Evolutionary conservation across 805 yeast genomes (phyloP).

Genomic region (Sugiyamaella valdiviana): DNA sequence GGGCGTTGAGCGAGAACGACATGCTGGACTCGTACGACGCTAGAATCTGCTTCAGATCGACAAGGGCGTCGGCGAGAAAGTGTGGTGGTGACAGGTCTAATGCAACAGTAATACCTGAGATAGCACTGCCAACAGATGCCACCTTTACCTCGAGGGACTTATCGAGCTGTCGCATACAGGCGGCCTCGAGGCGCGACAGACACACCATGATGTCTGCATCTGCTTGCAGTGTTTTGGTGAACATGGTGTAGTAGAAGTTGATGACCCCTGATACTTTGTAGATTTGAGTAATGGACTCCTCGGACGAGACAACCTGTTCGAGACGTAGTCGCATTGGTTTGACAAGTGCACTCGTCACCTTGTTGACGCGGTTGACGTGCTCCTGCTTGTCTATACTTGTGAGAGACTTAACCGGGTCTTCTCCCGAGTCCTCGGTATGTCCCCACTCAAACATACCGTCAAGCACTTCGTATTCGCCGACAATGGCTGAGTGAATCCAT

Average conservation of each 20-base stretch:
- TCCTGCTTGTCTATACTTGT: constrained; percentile 28
- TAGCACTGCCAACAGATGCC: constrained; percentile 25
- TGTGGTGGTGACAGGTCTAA: constrained; percentile 71
- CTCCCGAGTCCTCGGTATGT: background rate
- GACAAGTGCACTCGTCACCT: constrained; percentile 48
- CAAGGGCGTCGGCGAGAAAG: constrained; percentile 65
- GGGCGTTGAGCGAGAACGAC: constrained; percentile 14
- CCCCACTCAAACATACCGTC: constrained; percentile 48
- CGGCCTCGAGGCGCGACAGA: constrained; percentile 31
- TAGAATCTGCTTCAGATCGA: constrained; percentile 54
- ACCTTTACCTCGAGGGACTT: constrained; percentile 37
- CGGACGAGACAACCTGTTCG: constrained; percentile 64
- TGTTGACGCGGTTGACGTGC: constrained; percentile 38
- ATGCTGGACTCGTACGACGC: constrained; percentile 37
- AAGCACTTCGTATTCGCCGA: constrained; percentile 78
- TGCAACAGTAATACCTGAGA: constrained; percentile 27
- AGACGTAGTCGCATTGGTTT: constrained; percentile 57
- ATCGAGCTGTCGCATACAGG: constrained; percentile 37
- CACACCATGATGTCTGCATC: constrained; percentile 26
- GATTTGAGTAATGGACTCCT: constrained; percentile 49
- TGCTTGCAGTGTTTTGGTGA: constrained; percentile 30
- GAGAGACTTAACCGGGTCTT: background rate
- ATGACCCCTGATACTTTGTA: constrained; percentile 57
- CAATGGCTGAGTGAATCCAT: constrained; percentile 76
- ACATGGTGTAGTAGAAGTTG: constrained; percentile 63